Percentiles rank a stretch among this genome's conserved stretches.
Evolutionary conservation across 768 basidiomycete species (phyloP).

Genomic region (Leccinellum albellum): DNA sequence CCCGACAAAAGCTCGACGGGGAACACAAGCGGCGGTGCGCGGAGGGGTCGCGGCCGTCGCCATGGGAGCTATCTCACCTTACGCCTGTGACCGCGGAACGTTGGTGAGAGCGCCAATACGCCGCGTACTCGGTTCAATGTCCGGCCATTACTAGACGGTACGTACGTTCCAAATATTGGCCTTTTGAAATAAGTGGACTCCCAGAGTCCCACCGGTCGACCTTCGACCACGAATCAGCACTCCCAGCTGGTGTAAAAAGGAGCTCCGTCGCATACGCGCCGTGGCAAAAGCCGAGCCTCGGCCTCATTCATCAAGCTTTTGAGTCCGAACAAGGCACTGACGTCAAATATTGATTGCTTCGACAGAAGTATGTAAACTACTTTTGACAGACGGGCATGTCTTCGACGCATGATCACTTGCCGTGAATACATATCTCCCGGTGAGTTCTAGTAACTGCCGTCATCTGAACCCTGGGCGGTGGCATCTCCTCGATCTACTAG

Average conservation of each 20-base stretch:
- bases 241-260: neutral
- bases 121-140: neutral
- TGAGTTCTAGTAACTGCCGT: neutral
- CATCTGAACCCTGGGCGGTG: neutral
- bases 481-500: neutral
- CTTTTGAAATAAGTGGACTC: neutral
- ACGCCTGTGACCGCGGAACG: neutral
- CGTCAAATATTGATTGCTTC: neutral
- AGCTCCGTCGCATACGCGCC: neutral
- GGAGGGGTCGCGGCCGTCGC: slow-evolving; percentile 22
- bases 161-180: neutral
- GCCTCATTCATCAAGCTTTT: neutral
- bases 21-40: slow-evolving; percentile 16
- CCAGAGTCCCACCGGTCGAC: neutral
- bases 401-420: neutral
- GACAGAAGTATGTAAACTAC: neutral
- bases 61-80: neutral
- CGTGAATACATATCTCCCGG: neutral
- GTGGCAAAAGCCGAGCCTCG: neutral
- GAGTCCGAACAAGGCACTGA: neutral
- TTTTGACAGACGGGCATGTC: neutral
- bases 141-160: neutral
- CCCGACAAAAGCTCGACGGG: slow-evolving; percentile 7
- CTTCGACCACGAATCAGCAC: neutral
- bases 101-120: neutral